A percentile compares a stretch with the other conserved stretches of the same genome.
phyloP scores from a whole-genome alignment of 768 basidiomycete genomes.

The Gymnopilus junonius region DNA sequence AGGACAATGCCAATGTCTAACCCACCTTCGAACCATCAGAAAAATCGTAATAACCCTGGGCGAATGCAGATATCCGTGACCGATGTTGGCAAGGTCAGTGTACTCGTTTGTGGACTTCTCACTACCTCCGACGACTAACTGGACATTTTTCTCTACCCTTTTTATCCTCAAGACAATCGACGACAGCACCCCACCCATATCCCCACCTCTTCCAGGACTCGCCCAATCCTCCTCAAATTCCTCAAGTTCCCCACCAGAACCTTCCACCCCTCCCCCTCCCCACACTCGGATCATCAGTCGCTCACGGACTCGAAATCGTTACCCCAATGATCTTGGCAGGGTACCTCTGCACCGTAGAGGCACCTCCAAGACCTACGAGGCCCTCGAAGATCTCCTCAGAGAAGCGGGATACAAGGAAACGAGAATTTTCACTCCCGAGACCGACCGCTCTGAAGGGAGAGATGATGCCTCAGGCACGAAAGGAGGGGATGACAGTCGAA shows the following conservation, averaged over 20 bases:
- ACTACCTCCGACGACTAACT: background rate
- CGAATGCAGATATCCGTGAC: background rate
- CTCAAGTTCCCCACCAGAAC: slow-evolving; percentile 46
- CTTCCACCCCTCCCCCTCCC: slow-evolving; percentile 44
- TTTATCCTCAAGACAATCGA: slow-evolving; percentile 17
- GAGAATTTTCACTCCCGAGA: slow-evolving; percentile 85
- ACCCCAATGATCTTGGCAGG: slow-evolving; percentile 61
- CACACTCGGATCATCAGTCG: slow-evolving; percentile 22
- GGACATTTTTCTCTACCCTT: background rate
- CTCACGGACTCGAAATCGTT: slow-evolving; percentile 45
- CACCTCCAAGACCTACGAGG: slow-evolving; percentile 80
- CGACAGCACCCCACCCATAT: slow-evolving; percentile 30
- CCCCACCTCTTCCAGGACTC: slow-evolving; percentile 41
- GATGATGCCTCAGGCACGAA: slow-evolving; percentile 19
- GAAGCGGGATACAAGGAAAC: slow-evolving; percentile 95
- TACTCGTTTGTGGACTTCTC: background rate
- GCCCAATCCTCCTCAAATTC: slow-evolving; percentile 43
- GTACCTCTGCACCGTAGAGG: slow-evolving; percentile 81
- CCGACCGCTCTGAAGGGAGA: slow-evolving; percentile 51
- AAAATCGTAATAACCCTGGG: background rate
- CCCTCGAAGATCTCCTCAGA: slow-evolving; percentile 81
- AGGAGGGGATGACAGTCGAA: slow-evolving; percentile 30
- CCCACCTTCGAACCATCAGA: background rate
- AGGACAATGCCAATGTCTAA: background rate
- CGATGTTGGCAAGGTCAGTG: background rate